phyloP scores from a whole-genome alignment of 352 stramenopile genomes.

The Globisporangium iwayamae region DNA sequence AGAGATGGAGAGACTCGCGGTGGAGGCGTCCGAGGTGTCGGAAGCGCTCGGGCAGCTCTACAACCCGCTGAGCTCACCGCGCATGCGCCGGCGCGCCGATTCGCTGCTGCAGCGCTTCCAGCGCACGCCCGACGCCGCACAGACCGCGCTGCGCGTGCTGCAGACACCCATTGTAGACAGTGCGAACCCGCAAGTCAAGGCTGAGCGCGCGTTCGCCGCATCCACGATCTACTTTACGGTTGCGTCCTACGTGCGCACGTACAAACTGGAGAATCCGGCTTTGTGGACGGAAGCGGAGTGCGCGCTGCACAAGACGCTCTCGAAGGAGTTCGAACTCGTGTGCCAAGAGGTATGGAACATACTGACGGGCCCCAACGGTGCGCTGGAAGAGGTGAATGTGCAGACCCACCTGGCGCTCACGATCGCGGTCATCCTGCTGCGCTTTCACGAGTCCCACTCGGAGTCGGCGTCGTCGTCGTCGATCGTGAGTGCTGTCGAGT shows the following conservation, averaged over 20 bases:
- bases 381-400: slow-evolving; percentile 50
- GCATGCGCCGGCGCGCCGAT: slow-evolving; percentile 66
- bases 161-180: slow-evolving; percentile 42
- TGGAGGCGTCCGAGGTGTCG: slow-evolving; percentile 50
- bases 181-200: slow-evolving; percentile 30
- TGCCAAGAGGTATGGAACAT: slow-evolving; percentile 79
- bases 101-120: slow-evolving; percentile 74
- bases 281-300: slow-evolving; percentile 53
- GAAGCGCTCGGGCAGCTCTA: slow-evolving; percentile 74
- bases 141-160: slow-evolving; percentile 54
- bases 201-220: slow-evolving; percentile 62
- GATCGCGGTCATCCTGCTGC: slow-evolving; percentile 73
- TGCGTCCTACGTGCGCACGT: slow-evolving; percentile 63
- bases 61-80: slow-evolving; percentile 60
- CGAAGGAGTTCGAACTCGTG: slow-evolving; percentile 57
- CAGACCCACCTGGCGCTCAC: slow-evolving; percentile 71
- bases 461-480: slow-evolving; percentile 24
- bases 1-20: slow-evolving; percentile 12
- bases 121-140: slow-evolving; percentile 57
- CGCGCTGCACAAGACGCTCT: slow-evolving; percentile 44
- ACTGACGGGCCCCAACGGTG: slow-evolving; percentile 53
- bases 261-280: slow-evolving; percentile 57
- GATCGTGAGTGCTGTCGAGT: slow-evolving; percentile 65
- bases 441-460: slow-evolving; percentile 64
- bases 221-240: slow-evolving; percentile 74